Base-by-base conservation (phyloP, 1,139 yeast species). In the Candida sp. region DNA sequence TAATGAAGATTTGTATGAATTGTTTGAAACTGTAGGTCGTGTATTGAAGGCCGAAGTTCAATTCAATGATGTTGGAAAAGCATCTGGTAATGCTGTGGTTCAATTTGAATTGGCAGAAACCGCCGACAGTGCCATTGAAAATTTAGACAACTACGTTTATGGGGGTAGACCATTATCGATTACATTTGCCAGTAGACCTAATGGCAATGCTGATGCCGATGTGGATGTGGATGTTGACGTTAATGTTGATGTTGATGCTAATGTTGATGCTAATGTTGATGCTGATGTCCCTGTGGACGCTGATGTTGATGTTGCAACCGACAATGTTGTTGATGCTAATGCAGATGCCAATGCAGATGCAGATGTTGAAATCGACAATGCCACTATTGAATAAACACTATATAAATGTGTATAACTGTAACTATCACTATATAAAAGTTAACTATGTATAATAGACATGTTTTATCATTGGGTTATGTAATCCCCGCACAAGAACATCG, bases 51-150 rank as follows among this genome's bases (percentile, higher is more conserved):
- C 97, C 21, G 96, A 89, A 62, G 75, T 91, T 49, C 89, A 84
- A 61, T 79, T 68, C 54, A 81, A 79, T 55, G 64, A 74, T 4
- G 40, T 43, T 9, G 96, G 95, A 35, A 77, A 84, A 57, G 82
- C 96, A 22, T 73, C 84, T 4, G 98, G 98, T 35, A 70, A 77
- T 51, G 97, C 96, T 5, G 93, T 90, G 36, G 93, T 91, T 36
- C 81, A 84, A 60, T 88, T 87, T 57, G 87, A 80, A 50, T 72
- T 76, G 46, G 77, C 74, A 36, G 89, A 80, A 33, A 73, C 80
- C 45, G 96, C 98, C 1, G 86, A 81, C 42, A 69, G 75, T 45
- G 93, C 97, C 42, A 82, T 91, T 50, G 72, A 72, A 44, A 87
- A 84, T 64, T 77, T 91, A 60, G 75, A 87, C 60, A 82, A 81